A percentile compares a stretch with the other conserved stretches of the same genome.
Conservation (phyloP, 176 grass and related monocot species). For the Avena sativa region DNA sequence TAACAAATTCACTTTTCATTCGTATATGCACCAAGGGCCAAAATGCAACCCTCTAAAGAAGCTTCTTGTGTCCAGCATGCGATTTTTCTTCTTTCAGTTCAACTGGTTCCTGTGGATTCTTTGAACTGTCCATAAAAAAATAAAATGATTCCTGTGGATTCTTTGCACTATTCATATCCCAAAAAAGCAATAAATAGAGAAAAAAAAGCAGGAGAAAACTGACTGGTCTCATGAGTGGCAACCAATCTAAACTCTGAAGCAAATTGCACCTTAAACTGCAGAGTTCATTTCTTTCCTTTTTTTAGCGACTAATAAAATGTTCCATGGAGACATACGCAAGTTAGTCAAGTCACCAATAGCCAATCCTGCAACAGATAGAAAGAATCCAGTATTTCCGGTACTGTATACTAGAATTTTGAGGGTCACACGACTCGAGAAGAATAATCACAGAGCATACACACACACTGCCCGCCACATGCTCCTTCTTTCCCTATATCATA, state of each 20-base stretch:
- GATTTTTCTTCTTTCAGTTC: neutral
- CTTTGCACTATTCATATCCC: neutral
- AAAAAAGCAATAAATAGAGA: neutral
- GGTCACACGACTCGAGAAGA: too few relatives aligned
- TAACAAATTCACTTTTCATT: too few relatives aligned
- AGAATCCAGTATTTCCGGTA: too few relatives aligned
- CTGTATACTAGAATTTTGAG: too few relatives aligned
- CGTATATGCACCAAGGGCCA: too few relatives aligned
- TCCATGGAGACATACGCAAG: neutral
- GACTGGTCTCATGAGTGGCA: neutral
- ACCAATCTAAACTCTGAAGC: neutral
- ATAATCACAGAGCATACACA: too few relatives aligned
- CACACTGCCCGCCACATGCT: too few relatives aligned
- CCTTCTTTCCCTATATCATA: too few relatives aligned
- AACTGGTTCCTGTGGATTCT: neutral
- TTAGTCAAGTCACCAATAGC: constrained; percentile 10
- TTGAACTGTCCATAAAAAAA: too few relatives aligned
- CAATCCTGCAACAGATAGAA: constrained; percentile 9
- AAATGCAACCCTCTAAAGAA: too few relatives aligned
- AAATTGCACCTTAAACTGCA: neutral
- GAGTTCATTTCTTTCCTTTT: neutral
- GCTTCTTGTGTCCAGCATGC: neutral
- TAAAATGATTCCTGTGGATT: neutral
- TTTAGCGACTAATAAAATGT: neutral
- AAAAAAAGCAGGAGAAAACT: neutral